Evolutionary conservation across 257 asterid species (phyloP), one percentile per base, ranked within the genome.

Genomic region (Solanum chiquidenum): DNA sequence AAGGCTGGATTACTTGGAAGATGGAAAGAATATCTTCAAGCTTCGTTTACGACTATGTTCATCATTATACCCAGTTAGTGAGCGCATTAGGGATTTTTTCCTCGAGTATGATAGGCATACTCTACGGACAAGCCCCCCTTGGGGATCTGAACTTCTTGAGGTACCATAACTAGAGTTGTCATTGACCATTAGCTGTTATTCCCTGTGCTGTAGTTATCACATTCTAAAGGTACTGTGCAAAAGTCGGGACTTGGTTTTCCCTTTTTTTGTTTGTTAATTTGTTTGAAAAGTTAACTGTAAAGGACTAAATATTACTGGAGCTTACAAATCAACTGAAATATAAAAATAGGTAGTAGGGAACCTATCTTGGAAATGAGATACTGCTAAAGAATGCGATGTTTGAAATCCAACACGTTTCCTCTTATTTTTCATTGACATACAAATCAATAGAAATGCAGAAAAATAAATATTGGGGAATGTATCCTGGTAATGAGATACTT

Each of bases 61-160:
- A 83, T 97, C 99, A 58, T 88, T 97, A 88, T 96, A 97, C 88
- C 99, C 99, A 86, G 89, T 93, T 79, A 97, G 99, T 91, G 99
- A 97, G 93, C 95, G 99, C 64, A 97, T 97, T 88, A 93, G 99
- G 91, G 99, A 97, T 91, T 96, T 97, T 92, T 97, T 97, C 92
- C 98, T 95, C 25, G 99, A 97, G 93, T 97, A 97, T 66, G 99
- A 97, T 88, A 91, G 99, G 88, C 99, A 97, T 90, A 93, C 95
- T 90, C 99, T 97, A 86, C 97, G 99, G 89, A 97, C 99, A 85
- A 97, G 99, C 83, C 99, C 99, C 89, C 99, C 99, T 84, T 96
- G 99, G 99, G 99, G 99, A 86, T 97, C 99, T 88, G 99, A 97
- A 93, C 99, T 96, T 90, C 99, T 97, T 83, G 99, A 97, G 99